Conservation (phyloP, 176 grass and related monocot genomes). For the Luzula sylvatica region DNA sequence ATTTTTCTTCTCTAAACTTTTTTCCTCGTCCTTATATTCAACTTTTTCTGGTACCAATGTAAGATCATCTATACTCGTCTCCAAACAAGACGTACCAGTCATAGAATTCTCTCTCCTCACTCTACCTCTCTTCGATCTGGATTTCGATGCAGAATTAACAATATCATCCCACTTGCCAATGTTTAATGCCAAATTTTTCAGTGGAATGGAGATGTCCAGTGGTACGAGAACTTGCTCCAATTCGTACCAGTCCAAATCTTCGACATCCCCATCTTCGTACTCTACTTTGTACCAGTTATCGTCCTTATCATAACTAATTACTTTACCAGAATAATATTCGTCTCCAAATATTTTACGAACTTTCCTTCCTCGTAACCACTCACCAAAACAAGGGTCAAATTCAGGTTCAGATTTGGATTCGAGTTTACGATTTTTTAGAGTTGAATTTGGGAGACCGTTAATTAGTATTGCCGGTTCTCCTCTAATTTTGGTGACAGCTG, state of each 20-base stretch:
- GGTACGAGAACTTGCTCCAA: conserved; percentile 58
- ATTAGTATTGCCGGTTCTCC: conserved; percentile 80
- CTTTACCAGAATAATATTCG: conserved; percentile 50
- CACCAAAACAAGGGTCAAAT: conserved; percentile 64
- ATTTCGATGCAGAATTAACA: conserved; percentile 7
- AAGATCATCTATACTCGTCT: conserved; percentile 6
- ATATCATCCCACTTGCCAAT: conserved; percentile 23
- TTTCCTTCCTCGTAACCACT: conserved; percentile 75
- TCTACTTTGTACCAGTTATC: conserved; percentile 80
- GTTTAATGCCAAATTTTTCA: conserved; percentile 63
- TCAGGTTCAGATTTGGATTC: conserved; percentile 13
- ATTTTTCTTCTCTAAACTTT: conserved; percentile 7
- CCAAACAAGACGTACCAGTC: neutral
- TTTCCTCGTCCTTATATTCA: neutral
- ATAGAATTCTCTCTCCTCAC: conserved; percentile 31
- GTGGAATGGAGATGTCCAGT: conserved; percentile 79
- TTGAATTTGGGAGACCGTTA: conserved; percentile 50
- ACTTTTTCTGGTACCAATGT: conserved; percentile 1
- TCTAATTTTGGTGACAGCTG: conserved; percentile 39
- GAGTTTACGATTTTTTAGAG: conserved; percentile 13
- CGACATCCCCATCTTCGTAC: conserved; percentile 82
- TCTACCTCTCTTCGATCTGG: conserved; percentile 22
- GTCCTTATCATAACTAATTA: conserved; percentile 57
- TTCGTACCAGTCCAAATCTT: conserved; percentile 93
- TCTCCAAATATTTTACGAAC: conserved; percentile 62